phyloP scores from a whole-genome alignment of 148 eudicot genomes.

The Polygonum maritimum region DNA sequence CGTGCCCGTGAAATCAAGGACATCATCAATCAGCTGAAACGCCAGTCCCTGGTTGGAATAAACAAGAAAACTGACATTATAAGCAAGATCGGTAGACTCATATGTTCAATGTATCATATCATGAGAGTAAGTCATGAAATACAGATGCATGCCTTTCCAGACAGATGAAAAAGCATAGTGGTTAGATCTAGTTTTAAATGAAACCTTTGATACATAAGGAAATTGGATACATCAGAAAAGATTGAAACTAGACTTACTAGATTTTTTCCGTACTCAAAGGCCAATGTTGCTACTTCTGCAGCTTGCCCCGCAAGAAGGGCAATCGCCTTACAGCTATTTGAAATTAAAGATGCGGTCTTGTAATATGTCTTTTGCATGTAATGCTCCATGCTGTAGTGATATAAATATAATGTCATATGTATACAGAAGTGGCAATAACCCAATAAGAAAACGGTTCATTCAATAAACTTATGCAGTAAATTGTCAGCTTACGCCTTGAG shows the following conservation, averaged over 20 bases:
- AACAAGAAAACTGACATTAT: not conserved
- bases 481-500: not conserved
- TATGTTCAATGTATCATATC: not conserved
- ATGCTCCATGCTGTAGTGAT: conserved; percentile 67
- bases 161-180: not conserved
- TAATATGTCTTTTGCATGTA: conserved; percentile 89
- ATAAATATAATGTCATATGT: not conserved
- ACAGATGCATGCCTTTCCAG: not conserved
- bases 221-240: not conserved
- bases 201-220: not conserved
- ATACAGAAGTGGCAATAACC: not conserved
- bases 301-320: conserved; percentile 94
- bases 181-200: not conserved
- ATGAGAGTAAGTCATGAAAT: not conserved
- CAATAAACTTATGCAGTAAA: not conserved
- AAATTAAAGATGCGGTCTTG: conserved; percentile 88
- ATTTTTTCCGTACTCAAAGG: conserved; percentile 88
- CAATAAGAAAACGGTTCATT: not conserved
- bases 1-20: conserved; percentile 91
- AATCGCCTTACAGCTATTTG: conserved; percentile 94
- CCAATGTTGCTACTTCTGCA: conserved; percentile 70
- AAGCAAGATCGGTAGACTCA: not conserved
- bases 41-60: conserved; percentile 64
- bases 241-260: conserved; percentile 39
- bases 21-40: conserved; percentile 83